phyloP scores from a whole-genome alignment of 768 basidiomycete species.

The Leccinum disarticulatum region DNA sequence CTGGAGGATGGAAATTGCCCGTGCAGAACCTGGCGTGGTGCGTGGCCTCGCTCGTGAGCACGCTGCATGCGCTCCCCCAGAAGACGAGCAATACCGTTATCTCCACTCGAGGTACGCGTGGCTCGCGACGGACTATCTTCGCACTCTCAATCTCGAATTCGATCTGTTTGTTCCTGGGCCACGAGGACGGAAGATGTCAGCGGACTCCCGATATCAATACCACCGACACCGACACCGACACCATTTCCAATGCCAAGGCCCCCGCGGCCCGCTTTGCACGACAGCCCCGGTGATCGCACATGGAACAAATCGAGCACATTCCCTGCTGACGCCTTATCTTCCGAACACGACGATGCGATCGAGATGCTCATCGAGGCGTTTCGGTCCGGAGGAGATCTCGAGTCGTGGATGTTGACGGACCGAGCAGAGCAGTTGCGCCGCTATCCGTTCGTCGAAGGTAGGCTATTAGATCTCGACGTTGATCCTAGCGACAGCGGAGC shows the following conservation, averaged over 20 bases:
- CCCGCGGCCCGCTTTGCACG: background rate
- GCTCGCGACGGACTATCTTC: conserved; percentile 58
- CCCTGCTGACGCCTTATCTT: conserved; percentile 33
- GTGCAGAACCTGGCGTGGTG: conserved; percentile 45
- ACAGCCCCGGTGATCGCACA: background rate
- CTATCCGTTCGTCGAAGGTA: conserved; percentile 25
- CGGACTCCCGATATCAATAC: background rate
- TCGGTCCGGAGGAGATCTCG: conserved; percentile 38
- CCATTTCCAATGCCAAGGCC: background rate
- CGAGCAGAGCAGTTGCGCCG: conserved; percentile 36
- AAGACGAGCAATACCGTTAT: conserved; percentile 23
- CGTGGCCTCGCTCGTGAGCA: conserved; percentile 48
- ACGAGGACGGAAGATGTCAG: background rate
- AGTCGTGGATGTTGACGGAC: conserved; percentile 44
- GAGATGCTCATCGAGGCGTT: conserved; percentile 45
- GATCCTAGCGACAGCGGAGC: background rate
- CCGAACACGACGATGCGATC: conserved; percentile 47
- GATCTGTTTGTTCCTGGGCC: background rate
- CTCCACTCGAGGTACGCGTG: conserved; percentile 42
- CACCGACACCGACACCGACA: background rate
- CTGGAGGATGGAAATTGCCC: conserved; percentile 58
- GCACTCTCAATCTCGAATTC: background rate
- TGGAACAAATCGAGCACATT: conserved; percentile 39
- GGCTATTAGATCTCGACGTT: conserved; percentile 20
- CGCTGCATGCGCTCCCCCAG: conserved; percentile 38